Conservation (phyloP, 441 rosid genomes). For the Syzygium syzygioides region DNA sequence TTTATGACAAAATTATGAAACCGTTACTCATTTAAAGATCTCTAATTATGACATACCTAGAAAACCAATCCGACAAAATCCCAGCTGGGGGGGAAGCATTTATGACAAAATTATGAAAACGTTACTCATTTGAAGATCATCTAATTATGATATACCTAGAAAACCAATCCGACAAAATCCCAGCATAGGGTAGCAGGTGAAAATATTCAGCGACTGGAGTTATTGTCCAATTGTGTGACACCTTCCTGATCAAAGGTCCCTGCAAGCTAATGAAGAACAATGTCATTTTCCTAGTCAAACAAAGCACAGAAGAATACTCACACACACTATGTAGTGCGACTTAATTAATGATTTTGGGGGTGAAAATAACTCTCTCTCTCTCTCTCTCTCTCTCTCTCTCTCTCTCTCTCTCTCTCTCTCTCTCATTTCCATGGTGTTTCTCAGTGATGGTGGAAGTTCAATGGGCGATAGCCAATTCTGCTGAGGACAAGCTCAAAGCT, state of each 20-base stretch:
- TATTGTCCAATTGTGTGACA: conserved; percentile 34
- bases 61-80: conserved; percentile 48
- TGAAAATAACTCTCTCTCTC: background rate
- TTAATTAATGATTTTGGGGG: background rate
- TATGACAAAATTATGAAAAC: background rate
- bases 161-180: conserved; percentile 46
- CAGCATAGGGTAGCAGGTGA: conserved; percentile 70
- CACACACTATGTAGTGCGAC: background rate
- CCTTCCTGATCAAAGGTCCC: conserved; percentile 52
- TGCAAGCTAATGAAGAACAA: conserved; percentile 45
- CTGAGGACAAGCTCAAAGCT: background rate
- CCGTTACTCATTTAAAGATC: too few relatives aligned
- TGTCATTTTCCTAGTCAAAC: background rate
- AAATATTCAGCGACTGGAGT: conserved; percentile 56
- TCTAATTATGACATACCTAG: conserved; percentile 33
- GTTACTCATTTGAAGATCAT: background rate
- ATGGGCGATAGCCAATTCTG: background rate
- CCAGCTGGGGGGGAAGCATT: background rate
- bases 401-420: background rate
- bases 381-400: background rate
- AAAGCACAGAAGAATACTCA: background rate
- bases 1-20: too few relatives aligned
- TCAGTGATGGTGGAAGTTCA: background rate
- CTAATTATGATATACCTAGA: conserved; percentile 38
- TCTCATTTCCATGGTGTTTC: background rate